phyloP scores from a whole-genome alignment of 1,284 basidiomycete species.

The Sanghuangporus sanghuang region DNA sequence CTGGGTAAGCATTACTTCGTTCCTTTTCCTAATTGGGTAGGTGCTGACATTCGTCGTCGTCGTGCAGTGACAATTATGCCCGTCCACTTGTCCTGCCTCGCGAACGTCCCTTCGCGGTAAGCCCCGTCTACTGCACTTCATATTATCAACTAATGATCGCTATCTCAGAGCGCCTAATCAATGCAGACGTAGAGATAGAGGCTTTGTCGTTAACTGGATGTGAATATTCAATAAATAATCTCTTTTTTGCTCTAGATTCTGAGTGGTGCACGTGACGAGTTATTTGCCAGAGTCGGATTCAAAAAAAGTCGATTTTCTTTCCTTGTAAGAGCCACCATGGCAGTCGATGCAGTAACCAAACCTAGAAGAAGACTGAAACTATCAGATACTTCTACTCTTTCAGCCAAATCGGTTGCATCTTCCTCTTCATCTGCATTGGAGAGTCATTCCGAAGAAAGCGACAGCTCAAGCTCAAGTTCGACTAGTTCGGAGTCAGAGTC shows the following conservation, averaged over 20 bases:
- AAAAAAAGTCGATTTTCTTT: not conserved
- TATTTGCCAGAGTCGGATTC: not conserved
- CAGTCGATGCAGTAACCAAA: too few species aligned
- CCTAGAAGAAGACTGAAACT: too few species aligned
- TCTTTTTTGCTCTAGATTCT: not conserved
- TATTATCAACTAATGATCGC: not conserved
- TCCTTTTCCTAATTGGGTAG: constrained; percentile 3
- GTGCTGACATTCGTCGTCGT: constrained; percentile 9
- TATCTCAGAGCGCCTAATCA: not conserved
- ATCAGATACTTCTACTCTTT: not conserved
- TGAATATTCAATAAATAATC: not conserved
- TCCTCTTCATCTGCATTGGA: not conserved
- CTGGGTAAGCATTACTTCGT: constrained; percentile 39
- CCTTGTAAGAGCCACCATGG: too few species aligned
- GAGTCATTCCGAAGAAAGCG: constrained; percentile 23
- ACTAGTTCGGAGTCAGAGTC: constrained; percentile 30
- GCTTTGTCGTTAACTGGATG: not conserved
- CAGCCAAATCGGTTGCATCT: not conserved
- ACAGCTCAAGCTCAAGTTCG: not conserved
- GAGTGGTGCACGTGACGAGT: not conserved
- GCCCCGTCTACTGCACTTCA: not conserved
- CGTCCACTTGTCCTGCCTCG: constrained; percentile 22
- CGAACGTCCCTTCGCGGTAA: constrained; percentile 5
- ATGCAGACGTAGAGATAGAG: not conserved
- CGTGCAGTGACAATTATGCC: constrained; percentile 21